Evolutionary conservation across 768 basidiomycete species (phyloP), one percentile per base, ranked within the genome.

Genomic region (Leccinum pellstonianum): DNA sequence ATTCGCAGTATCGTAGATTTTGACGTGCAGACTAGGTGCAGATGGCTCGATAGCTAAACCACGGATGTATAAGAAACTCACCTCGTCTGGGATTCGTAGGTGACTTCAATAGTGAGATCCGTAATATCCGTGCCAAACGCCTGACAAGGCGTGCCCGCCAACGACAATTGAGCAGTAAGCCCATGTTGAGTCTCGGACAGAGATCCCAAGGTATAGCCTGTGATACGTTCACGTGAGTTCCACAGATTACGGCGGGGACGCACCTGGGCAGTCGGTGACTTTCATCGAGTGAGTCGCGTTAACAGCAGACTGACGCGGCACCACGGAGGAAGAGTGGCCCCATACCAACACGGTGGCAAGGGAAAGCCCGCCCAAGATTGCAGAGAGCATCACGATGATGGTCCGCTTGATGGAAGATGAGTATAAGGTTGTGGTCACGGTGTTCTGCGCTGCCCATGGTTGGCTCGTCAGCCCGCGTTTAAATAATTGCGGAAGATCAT

Each of bases 41-140:
- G 48, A 54, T 0, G 17, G 49, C 21, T 51, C n/a, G 33, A 38
- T 17, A 23, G 21, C 21, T 2, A 2, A 23, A 23, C 21, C 21
- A 2, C 21, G 1, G 10, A 55, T 19, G 33, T 19, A 33, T 5
- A 47, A 50, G 21, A 6, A 29, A 67, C 73, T 48, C 61, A 83
- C 83, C 80, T 77, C 48, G 81, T 77, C 55, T 71, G 71, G 19
- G 80, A 81, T 70, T 90, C 87, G 65, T 90, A 89, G 12, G 81
- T 83, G 7, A 90, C 85, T 66, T 86, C 74, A 19, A 91, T 76
- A n/a, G 81, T 85, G 21, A 91, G 79, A 59, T 84, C 72, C 0
- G 70, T 50, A 33, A 88, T 74, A 63, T 90, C 88, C 1, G 64
- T 72, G 3, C 88, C 87, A 64, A 87, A 90, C 4, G 83, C 84